Evolutionary conservation across 2,329 filamentous ascomycete species (phyloP), one percentile per base, ranked within the genome.

Genomic region (Hypoxylon sp.): DNA sequence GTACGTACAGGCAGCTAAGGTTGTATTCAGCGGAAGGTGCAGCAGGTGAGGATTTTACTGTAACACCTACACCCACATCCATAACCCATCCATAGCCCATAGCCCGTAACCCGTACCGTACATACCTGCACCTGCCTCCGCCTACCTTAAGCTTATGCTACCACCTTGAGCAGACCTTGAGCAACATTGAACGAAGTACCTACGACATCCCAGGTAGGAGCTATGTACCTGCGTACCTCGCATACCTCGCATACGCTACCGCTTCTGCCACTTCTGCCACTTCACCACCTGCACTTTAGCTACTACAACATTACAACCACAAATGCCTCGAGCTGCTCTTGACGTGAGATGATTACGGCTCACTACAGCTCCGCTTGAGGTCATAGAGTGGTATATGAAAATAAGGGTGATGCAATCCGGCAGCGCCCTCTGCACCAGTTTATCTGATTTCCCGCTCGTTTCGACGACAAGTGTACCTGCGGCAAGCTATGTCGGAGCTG

Each of bases 361-460:
- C 33, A 33, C 22, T 53, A 40, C 63, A 46, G 56, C 17, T 61
- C 3, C 55, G 48, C 60, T 51, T 54, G 59, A 67, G 54, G 56
- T 66, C 59, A 67, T 67, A 64, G 55, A 61, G 46, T 69, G 13
- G 46, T 49, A 69, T 69, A 54, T 44, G 48, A 53, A 61, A 54
- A 46, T 27, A 61, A 53, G 42, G 44, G 27, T 57, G 46, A 64
- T 70, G 55, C 48, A 61, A 65, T 54, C 53, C 25, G 31, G 53
- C 62, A 60, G 31, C 31, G 25, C 57, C 40, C 44, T 49, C 48
- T 40, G 35, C 64, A 64, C 48, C 51, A 57, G 31, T 33, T 33
- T 54, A 31, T 63, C 60, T 17, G n/a, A 14, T 31, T 55, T 59
- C 44, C 33, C 49, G 48, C n/a, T 40, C 35, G 49, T 61, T 61